Evolutionary conservation across 164 flowering plant species (phyloP).

Genomic region (Stephania yunnanensis): DNA sequence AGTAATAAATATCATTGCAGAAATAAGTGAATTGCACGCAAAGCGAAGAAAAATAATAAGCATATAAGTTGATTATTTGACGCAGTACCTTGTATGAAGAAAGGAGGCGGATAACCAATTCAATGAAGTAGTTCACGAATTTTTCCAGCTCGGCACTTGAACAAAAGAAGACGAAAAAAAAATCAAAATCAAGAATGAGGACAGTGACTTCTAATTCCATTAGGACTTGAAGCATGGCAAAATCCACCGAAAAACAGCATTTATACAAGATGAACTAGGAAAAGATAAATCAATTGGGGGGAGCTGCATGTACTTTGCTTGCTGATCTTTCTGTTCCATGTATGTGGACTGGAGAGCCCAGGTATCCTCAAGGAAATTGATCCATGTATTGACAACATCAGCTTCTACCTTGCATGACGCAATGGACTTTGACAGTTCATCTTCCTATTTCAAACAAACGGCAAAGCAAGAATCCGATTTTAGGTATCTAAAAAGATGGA

Average conservation of each 20-base stretch:
- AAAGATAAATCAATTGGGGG: background rate
- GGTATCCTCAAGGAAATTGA: constrained; percentile 89
- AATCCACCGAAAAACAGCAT: background rate
- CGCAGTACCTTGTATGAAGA: constrained; percentile 47
- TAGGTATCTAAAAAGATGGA: background rate
- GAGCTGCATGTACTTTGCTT: constrained; percentile 45
- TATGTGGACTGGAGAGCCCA: constrained; percentile 73
- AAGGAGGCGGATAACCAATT: constrained; percentile 54
- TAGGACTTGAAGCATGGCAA: background rate
- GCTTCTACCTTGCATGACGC: constrained; percentile 63
- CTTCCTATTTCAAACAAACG: constrained; percentile 48
- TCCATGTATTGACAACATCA: constrained; percentile 79
- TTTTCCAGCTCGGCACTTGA: constrained; percentile 74
- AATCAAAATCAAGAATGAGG: constrained; percentile 3
- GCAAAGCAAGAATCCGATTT: constrained; percentile 1
- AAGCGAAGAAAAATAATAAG: background rate
- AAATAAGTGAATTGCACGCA: background rate
- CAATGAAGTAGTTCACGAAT: constrained; percentile 59
- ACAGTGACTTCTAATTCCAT: background rate
- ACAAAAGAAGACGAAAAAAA: constrained; percentile 19
- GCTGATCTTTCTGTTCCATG: constrained; percentile 61
- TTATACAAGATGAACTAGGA: background rate
- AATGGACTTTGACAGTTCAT: constrained; percentile 75
- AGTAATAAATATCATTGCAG: constrained; percentile 6
- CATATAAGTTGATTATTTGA: background rate